A percentile compares a stretch with the other conserved stretches of the same genome.
Evolutionary conservation across 768 basidiomycete genomes (phyloP).

Genomic region (Pisolithus sp.): DNA sequence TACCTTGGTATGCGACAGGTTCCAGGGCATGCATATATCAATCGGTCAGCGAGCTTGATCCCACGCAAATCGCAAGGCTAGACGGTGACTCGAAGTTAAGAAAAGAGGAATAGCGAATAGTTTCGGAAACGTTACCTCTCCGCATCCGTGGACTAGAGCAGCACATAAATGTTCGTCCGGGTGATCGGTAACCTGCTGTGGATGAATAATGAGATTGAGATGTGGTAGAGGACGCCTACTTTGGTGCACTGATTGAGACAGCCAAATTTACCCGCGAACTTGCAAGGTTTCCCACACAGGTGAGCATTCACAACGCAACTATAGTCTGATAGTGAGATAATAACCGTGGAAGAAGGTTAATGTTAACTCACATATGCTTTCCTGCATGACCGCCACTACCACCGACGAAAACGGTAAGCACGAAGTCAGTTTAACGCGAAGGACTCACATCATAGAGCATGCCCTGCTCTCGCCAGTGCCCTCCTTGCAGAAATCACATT

Average conservation of each 20-base stretch:
- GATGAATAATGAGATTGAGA: background rate
- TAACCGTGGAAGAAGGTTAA: conserved; percentile 14
- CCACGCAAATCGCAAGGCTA: conserved; percentile 39
- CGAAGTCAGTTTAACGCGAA: background rate
- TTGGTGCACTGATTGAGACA: conserved; percentile 49
- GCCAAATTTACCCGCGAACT: conserved; percentile 39
- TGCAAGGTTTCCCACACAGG: conserved; percentile 50
- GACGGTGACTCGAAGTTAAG: background rate
- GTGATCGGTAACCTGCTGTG: conserved; percentile 40
- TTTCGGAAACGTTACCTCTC: conserved; percentile 31
- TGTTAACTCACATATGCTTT: conserved; percentile 49
- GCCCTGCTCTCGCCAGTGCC: conserved; percentile 22
- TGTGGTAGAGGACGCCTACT: conserved; percentile 24
- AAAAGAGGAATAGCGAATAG: background rate
- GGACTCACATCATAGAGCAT: conserved; percentile 45
- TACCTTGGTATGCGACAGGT: conserved; percentile 40
- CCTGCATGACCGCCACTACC: conserved; percentile 54
- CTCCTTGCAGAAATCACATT: conserved; percentile 38
- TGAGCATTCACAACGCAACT: conserved; percentile 51
- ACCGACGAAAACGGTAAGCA: background rate
- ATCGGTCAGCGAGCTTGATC: conserved; percentile 24
- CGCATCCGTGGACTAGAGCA: conserved; percentile 49
- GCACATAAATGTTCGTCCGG: conserved; percentile 47
- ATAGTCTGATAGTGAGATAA: conserved; percentile 28
- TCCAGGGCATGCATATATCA: conserved; percentile 34